Evolutionary conservation across 345 rosid species (phyloP), one percentile per base, ranked within the genome.

Genomic region (Brassica cretica): DNA sequence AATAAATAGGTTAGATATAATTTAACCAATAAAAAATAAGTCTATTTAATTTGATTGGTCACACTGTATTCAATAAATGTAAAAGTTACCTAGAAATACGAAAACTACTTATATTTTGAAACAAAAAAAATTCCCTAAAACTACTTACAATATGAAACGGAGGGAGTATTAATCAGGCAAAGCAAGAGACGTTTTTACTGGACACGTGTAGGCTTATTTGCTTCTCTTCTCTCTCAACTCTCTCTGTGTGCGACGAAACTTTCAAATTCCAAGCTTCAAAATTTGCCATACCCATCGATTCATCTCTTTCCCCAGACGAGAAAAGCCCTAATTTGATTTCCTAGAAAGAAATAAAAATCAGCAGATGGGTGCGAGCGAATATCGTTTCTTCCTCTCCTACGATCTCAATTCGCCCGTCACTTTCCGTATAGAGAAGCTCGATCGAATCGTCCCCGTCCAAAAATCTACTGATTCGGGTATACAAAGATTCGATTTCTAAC

Each of bases 361-460:
- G 46, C 9, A 8, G 18, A 95, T 95, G 98, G 86, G 85, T 27
- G 86, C 91, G 56, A 93, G 86, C 88, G 99, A 93, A 84, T 93
- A 91, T 77, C 94, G 99, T 4, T 93, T 95, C 91, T 95, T 95
- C 86, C 77, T 95, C 64, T 93, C 99, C 30, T 90, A 93, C 86
- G 99, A 95, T 80, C 86, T 95, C 90, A 93, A 95, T 82, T 91
- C 86, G 4, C 98, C 98, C 4, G 89, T 93, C 24, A 90, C 97
- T 49, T 93, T 95, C 55, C 91, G 98, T n/a, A 88, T 93, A 70
- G 98, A 95, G 83, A 83, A 91, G 76, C 82, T 95, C 56, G 93
- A 93, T 75, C 97, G 99, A 71, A 72, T 56, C 74, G 66, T 95
- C 69, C 93, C 96, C 68, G 74, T 84, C 41, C 44, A 80, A 4